Base-by-base conservation (phyloP, 2,329 filamentous ascomycete genomes). In the Bisporella sp. region DNA sequence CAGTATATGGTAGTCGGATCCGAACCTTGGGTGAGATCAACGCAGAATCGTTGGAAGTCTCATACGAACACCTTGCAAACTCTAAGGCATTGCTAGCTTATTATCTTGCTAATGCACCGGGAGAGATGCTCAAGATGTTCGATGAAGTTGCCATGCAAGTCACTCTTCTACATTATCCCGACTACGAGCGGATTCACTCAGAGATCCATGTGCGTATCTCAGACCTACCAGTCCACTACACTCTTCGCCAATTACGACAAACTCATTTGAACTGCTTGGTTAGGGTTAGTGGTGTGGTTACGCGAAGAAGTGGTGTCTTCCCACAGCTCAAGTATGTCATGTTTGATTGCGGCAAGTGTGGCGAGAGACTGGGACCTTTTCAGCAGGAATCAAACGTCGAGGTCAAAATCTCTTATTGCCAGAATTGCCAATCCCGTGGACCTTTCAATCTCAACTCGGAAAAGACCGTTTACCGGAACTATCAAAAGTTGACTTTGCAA, bases 241-340 rank as follows among this genome's bases (percentile, higher is more conserved):
- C 93, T 2, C 81, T 99, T 45, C 89, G 93, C 46, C 91, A 99
- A 68, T 78, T 99, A 42, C 89, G 93, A 54, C 93, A 99, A 70
- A 89, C 86, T 4, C 95, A 99, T 65, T 79, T 99, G 53, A 99
- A 99, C 75, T 96, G 91, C 62, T 77, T 99, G 41, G 88, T 99
- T 39, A 85, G 92, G 48, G 93, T 99, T 49, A 91, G 87, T 60
- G 93, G 93, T 59, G 93, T 99, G 4, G 93, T 99, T 31, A 99
- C 93, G 33, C 84, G 93, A 56, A 82, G 93, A 59, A 95, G 85
- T 30, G 93, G 93, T 50, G 95, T 99, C 45, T 99, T 99, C 68
- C 93, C 93, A 3, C 93, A 99, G 71, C 76, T 99, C 54, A 97
- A 97, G 69, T 96, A 97, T 68, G 89, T 99, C 72, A 96, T 96